Conservation (phyloP, 2,329 filamentous ascomycete genomes). For the Ophiostoma montium region DNA sequence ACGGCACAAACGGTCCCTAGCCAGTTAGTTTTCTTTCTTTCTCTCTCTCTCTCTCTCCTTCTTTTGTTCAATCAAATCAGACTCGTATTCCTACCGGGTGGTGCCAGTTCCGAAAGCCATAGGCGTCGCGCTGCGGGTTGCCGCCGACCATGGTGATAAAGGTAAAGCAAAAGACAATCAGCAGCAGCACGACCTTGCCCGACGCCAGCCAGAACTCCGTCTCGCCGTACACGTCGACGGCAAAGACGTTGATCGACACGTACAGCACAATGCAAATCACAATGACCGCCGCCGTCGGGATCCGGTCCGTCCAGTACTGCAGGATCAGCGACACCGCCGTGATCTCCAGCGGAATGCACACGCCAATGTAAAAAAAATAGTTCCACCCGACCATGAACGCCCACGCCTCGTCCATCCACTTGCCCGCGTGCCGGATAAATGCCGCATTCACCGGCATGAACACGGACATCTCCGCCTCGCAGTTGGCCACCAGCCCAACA, state of each 20-base stretch:
- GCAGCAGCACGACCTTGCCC: slow-evolving; percentile 33
- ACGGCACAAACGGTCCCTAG: slow-evolving; percentile 26
- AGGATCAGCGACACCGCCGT: slow-evolving; percentile 27
- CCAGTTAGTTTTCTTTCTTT: slow-evolving; percentile 10
- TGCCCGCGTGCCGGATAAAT: slow-evolving; percentile 49
- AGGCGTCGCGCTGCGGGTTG: slow-evolving; percentile 32
- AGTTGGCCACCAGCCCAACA: slow-evolving; percentile 49
- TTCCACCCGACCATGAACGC: slow-evolving; percentile 40
- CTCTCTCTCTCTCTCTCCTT: no score
- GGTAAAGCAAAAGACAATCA: slow-evolving; percentile 42
- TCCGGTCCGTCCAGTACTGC: slow-evolving; percentile 30
- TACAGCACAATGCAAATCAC: slow-evolving; percentile 30
- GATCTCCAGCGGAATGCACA: slow-evolving; percentile 28
- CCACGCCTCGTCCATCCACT: slow-evolving; percentile 50
- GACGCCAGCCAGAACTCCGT: slow-evolving; percentile 33
- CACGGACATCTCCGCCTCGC: slow-evolving; percentile 49
- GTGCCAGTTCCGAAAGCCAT: slow-evolving; percentile 30
- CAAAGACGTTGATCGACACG: slow-evolving; percentile 17
- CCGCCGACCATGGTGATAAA: slow-evolving; percentile 44
- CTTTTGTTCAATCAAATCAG: no score
- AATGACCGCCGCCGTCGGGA: slow-evolving; percentile 37
- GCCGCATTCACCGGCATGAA: slow-evolving; percentile 49
- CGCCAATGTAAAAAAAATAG: slow-evolving; percentile 28
- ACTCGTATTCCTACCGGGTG: no score
- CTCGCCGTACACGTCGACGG: slow-evolving; percentile 24